phyloP scores from a whole-genome alignment of 768 basidiomycete species.

The Candolleomyces eurysporus region DNA sequence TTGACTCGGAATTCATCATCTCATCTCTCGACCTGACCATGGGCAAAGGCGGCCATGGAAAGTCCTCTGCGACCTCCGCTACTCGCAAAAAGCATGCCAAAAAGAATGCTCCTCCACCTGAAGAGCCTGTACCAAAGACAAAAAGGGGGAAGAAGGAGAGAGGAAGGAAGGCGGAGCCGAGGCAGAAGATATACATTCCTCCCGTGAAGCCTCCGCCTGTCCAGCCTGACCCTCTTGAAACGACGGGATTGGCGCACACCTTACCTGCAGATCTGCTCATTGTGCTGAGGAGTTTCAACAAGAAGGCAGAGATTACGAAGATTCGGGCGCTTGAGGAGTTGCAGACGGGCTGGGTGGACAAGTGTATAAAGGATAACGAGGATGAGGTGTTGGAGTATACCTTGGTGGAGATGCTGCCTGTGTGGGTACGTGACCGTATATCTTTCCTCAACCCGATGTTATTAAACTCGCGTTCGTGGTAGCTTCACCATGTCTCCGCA shows the following conservation, averaged over 20 bases:
- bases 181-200: slow-evolving; percentile 83
- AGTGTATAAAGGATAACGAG: slow-evolving; percentile 37
- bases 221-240: slow-evolving; percentile 84
- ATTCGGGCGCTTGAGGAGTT: slow-evolving; percentile 84
- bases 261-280: slow-evolving; percentile 83
- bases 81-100: slow-evolving; percentile 94
- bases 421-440: slow-evolving; percentile 70
- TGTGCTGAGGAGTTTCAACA: slow-evolving; percentile 74
- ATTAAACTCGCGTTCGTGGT: background rate
- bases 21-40: slow-evolving; percentile 17
- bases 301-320: slow-evolving; percentile 89
- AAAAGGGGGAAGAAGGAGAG: slow-evolving; percentile 42
- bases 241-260: slow-evolving; percentile 68
- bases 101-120: slow-evolving; percentile 61
- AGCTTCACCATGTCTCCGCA: slow-evolving; percentile 87
- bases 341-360: slow-evolving; percentile 62
- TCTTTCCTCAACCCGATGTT: background rate
- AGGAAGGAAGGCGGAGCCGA: slow-evolving; percentile 58
- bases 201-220: slow-evolving; percentile 76
- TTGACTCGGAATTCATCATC: background rate
- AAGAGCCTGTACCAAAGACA: slow-evolving; percentile 28
- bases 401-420: slow-evolving; percentile 68
- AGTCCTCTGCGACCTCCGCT: slow-evolving; percentile 79
- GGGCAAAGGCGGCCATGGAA: slow-evolving; percentile 42
- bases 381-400: slow-evolving; percentile 38